Percentiles rank a stretch among this genome's conserved stretches.
Evolutionary conservation across 805 yeast genomes (phyloP).

Genomic region (Zygosaccharomyces gambellarensis): DNA sequence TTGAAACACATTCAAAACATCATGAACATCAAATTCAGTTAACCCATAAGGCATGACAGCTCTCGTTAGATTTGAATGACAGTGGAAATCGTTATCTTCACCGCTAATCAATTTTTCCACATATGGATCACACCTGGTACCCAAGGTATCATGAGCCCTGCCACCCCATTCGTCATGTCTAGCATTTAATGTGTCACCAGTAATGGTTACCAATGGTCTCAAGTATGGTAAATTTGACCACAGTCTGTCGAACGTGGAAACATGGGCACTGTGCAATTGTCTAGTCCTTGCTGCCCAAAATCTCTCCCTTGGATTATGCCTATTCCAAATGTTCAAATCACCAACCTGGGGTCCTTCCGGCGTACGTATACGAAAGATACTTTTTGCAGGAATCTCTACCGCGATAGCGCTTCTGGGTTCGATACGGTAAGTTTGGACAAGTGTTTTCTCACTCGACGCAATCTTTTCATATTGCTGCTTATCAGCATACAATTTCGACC

Average conservation of each 20-base stretch:
- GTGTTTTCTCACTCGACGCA: conserved; percentile 4
- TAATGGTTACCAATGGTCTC: conserved; percentile 59
- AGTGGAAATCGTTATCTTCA: conserved; percentile 60
- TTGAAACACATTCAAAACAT: conserved; percentile 64
- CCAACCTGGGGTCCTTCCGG: conserved; percentile 72
- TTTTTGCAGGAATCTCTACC: conserved; percentile 57
- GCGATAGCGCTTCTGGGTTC: conserved; percentile 58
- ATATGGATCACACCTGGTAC: conserved; percentile 67
- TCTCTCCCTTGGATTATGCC: conserved; percentile 55
- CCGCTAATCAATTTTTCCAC: conserved; percentile 61
- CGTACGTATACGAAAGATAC: conserved; percentile 54
- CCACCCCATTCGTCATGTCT: conserved; percentile 63
- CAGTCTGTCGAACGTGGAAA: conserved; percentile 53
- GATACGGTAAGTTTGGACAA: conserved; percentile 11
- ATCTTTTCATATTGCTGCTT: conserved; percentile 11
- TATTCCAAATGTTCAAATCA: conserved; percentile 62
- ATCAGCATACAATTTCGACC: conserved; percentile 14
- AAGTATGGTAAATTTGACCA: conserved; percentile 66
- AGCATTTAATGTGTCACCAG: conserved; percentile 55
- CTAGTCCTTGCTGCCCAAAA: conserved; percentile 69
- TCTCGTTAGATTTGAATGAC: conserved; percentile 59
- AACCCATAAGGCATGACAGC: conserved; percentile 57
- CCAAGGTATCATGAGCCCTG: conserved; percentile 58
- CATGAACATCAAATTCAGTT: conserved; percentile 63
- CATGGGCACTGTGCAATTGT: conserved; percentile 52